Conservation (phyloP, 139 green algal species). For the Zygnema circumcarinatum region DNA sequence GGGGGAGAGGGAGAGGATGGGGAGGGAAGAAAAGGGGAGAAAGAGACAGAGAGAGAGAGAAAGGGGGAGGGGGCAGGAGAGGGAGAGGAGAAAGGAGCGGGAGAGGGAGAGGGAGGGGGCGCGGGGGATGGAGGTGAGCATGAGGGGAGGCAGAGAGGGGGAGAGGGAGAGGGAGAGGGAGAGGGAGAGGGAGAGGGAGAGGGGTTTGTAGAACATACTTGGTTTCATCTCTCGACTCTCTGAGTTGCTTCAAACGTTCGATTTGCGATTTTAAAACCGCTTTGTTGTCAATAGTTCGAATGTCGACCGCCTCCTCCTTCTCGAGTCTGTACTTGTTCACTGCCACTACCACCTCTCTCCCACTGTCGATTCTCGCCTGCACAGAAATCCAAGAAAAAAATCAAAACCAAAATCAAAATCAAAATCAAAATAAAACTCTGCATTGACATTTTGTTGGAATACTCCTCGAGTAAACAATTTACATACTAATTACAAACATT, state of each 20-base stretch:
- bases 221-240: slow-evolving; percentile 20
- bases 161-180: too few relatives aligned
- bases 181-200: too few relatives aligned
- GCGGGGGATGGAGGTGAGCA: too few relatives aligned
- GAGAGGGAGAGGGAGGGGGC: too few relatives aligned
- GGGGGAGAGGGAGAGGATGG: not conserved
- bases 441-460: too few relatives aligned
- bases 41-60: not conserved
- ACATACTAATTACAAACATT: too few relatives aligned
- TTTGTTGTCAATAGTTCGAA: slow-evolving; percentile 73
- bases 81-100: slow-evolving; percentile 23
- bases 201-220: slow-evolving; percentile 24
- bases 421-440: too few relatives aligned
- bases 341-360: slow-evolving; percentile 71
- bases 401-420: too few relatives aligned
- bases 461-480: too few relatives aligned
- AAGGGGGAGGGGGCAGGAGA: not conserved
- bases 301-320: slow-evolving; percentile 56
- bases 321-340: slow-evolving; percentile 74
- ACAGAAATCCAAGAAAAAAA: too few relatives aligned
- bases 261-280: slow-evolving; percentile 51
- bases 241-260: slow-evolving; percentile 17
- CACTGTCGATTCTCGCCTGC: slow-evolving; percentile 74
- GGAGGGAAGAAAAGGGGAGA: not conserved
- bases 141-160: too few relatives aligned